Base-by-base conservation (phyloP, 2,329 filamentous ascomycete species). In the Orbilia blumenaviensis region DNA sequence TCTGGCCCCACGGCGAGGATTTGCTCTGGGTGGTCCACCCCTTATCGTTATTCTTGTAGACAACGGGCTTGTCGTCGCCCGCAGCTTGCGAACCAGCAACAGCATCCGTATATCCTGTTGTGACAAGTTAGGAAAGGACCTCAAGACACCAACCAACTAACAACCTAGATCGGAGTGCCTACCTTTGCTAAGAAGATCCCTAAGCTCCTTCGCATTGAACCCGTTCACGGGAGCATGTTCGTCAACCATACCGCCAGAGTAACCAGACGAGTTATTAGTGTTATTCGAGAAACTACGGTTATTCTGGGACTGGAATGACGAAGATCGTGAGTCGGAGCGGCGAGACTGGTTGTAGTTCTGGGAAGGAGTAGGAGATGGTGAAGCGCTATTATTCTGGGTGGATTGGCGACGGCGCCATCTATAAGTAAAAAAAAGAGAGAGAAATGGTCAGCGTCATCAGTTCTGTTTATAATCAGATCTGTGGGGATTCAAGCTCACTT, bases 331-430 rank as follows among this genome's bases (percentile, higher is more conserved):
- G 29, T 76, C 72, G 32, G 64, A 69, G 3, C 72, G 72, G n/a
- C 72, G 72, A 42, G 72, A 58, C 29, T 76, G 72, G 34, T 76
- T 76, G 48, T 64, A 76, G 50, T 68, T 69, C 36, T 76, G 72
- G 10, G 72, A 76, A 16, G 64, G 38, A 29, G 54, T 61, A 14
- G 56, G 72, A 27, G 62, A 67, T 16, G 71, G 56, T 5, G 72
- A 76, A 14, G 72, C 63, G 64, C 54, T 66, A 16, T 69, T 69
- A 41, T 61, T 46, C 38, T 76, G 72, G n/a, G 63, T 25, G 56
- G 72, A 76, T 44, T 76, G 72, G 56, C 72, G 72, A 36, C 72
- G 72, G 23, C 72, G 72, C 72, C 72, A 76, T 32, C 72, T 76
- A 67, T 3, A 38, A 38, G 25, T 18, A 12, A 25, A 21, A n/a